phyloP scores from a whole-genome alignment of 176 grass and related monocot genomes.

The Eragrostis curvula region DNA sequence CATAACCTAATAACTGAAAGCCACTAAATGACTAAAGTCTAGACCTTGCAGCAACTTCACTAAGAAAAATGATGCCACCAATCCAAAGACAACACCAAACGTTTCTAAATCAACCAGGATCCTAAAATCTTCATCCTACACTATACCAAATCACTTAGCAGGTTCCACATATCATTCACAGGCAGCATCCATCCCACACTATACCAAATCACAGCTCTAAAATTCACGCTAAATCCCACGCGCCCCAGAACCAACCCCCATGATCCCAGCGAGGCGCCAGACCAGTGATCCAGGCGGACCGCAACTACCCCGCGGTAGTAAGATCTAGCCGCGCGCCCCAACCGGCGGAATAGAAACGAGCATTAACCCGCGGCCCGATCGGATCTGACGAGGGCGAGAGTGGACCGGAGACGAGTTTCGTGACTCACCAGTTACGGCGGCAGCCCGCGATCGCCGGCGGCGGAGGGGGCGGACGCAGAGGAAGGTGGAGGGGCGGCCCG shows the following conservation, averaged over 20 bases:
- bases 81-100: neutral
- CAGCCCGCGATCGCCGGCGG: conserved; percentile 10
- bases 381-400: conserved; percentile 2
- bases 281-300: conserved; percentile 18
- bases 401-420: neutral
- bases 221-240: neutral
- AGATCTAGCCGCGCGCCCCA: conserved; percentile 29
- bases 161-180: neutral
- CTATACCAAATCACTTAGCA: neutral
- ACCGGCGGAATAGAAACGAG: neutral
- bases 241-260: neutral
- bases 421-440: conserved; percentile 24
- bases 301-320: conserved; percentile 13
- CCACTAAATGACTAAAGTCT: neutral
- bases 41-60: neutral
- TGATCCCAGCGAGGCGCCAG: neutral
- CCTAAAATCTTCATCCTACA: neutral
- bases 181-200: conserved; percentile 11
- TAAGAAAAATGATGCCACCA: neutral
- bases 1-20: neutral
- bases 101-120: neutral
- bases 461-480: neutral
- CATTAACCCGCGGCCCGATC: neutral
- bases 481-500: neutral
- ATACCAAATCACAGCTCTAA: neutral